Percentiles rank a stretch among this genome's conserved stretches.
These are phyloP conservation scores for Boletus rex-veris DNA, from an alignment of 768 basidiomycete species.

Conservation along the genomic window DNA sequence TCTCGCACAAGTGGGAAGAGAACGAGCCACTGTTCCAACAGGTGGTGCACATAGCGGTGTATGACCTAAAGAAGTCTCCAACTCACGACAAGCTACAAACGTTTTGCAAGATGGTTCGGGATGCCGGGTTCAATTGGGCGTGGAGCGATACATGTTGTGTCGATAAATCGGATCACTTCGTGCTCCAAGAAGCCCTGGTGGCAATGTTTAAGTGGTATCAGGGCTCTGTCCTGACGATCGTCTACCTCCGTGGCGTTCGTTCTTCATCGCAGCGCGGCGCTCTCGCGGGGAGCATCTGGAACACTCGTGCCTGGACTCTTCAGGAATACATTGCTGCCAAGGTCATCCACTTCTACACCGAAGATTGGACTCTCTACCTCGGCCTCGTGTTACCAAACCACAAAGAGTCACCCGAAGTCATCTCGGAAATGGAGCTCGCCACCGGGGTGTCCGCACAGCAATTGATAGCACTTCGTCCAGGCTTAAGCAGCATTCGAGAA, in stretches of 20 bases:
- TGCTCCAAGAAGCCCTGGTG: not conserved
- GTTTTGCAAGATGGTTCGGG: not conserved
- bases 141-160: not conserved
- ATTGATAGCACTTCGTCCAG: not conserved
- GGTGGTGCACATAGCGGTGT: not conserved
- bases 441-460: not conserved
- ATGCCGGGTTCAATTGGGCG: not conserved
- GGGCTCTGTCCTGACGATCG: not conserved
- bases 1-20: not conserved
- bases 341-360: not conserved
- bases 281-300: not conserved
- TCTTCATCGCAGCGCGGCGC: not conserved
- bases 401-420: not conserved
- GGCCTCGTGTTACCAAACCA: not conserved
- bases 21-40: not conserved
- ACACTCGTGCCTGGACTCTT: not conserved
- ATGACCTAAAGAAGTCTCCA: not conserved
- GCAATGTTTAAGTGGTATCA: not conserved
- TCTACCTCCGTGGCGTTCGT: not conserved
- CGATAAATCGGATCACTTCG: not conserved
- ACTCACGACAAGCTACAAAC: not conserved
- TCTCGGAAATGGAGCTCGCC: not conserved
- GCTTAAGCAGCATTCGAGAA: not conserved
- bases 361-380: not conserved
- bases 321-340: not conserved